phyloP scores from a whole-genome alignment of 2,329 filamentous ascomycete species.

The Coniochaeta ligniaria region DNA sequence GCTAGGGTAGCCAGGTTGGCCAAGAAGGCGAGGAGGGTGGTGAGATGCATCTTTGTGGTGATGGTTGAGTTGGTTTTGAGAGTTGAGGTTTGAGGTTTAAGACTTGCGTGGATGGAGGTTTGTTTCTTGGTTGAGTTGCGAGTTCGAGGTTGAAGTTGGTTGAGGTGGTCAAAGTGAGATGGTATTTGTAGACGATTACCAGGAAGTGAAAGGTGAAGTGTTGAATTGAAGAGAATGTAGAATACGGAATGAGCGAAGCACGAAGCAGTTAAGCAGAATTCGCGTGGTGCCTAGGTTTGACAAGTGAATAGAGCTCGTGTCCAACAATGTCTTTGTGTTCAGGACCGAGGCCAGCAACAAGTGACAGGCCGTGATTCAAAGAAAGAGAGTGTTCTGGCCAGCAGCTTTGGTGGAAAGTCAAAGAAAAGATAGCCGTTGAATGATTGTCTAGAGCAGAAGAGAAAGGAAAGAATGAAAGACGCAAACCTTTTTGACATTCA shows the following conservation, averaged over 20 bases:
- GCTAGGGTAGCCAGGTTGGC: no score
- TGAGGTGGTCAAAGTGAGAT: neutral
- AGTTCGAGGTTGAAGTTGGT: neutral
- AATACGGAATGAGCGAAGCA: neutral
- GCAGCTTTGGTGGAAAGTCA: neutral
- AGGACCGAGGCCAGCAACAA: neutral
- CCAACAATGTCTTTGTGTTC: neutral
- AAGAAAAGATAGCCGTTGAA: neutral
- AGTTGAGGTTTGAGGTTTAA: neutral
- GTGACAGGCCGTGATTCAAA: neutral
- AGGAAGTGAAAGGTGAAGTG: neutral
- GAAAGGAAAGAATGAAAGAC: neutral
- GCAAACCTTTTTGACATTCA: neutral
- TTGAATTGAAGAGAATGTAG: neutral
- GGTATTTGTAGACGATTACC: neutral
- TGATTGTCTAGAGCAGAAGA: neutral
- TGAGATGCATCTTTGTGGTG: constrained; percentile 1
- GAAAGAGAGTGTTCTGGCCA: neutral
- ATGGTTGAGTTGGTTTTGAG: neutral
- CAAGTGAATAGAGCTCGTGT: neutral
- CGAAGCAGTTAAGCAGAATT: neutral
- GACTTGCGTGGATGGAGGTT: no score
- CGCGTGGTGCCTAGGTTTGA: neutral
- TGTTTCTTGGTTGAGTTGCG: neutral
- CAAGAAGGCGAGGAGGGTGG: neutral